Evolutionary conservation across 2,329 filamentous ascomycete genomes (phyloP).

Genomic region (Neonectria coccinea): DNA sequence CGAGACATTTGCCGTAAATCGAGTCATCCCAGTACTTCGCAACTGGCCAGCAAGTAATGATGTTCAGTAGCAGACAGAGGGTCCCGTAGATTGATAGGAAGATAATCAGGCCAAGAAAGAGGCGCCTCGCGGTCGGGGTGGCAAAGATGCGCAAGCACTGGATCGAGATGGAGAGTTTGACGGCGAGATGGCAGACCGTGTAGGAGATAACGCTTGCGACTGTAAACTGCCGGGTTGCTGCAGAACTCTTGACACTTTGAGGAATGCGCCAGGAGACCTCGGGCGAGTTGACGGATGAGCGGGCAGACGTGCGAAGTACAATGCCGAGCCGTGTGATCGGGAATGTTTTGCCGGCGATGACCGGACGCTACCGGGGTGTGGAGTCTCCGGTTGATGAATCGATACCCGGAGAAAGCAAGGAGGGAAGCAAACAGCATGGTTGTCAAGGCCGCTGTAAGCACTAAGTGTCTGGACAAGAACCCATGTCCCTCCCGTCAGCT

Average conservation of each 20-base stretch:
- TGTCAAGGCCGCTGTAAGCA: not conserved
- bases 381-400: not conserved
- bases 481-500: not conserved
- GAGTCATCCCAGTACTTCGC: conserved; percentile 44
- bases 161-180: conserved; percentile 47
- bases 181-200: conserved; percentile 40
- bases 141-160: conserved; percentile 47
- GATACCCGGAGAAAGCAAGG: not conserved
- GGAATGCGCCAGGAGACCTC: not conserved
- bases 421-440: too few relatives aligned
- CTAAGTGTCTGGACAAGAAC: not conserved
- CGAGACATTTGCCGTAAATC: conserved; percentile 41
- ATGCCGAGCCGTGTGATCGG: not conserved
- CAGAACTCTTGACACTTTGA: not conserved
- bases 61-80: conserved; percentile 38
- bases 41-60: conserved; percentile 45
- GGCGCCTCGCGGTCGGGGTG: conserved; percentile 31
- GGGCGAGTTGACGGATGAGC: not conserved
- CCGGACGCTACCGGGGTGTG: not conserved
- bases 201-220: conserved; percentile 42
- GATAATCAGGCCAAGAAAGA: conserved; percentile 41
- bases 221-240: not conserved
- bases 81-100: conserved; percentile 39
- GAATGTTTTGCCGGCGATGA: not conserved
- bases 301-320: not conserved